A percentile compares a stretch with the other conserved stretches of the same genome.
phyloP scores from a whole-genome alignment of 331 rosid genomes.

The Pyracantha coccinea region DNA sequence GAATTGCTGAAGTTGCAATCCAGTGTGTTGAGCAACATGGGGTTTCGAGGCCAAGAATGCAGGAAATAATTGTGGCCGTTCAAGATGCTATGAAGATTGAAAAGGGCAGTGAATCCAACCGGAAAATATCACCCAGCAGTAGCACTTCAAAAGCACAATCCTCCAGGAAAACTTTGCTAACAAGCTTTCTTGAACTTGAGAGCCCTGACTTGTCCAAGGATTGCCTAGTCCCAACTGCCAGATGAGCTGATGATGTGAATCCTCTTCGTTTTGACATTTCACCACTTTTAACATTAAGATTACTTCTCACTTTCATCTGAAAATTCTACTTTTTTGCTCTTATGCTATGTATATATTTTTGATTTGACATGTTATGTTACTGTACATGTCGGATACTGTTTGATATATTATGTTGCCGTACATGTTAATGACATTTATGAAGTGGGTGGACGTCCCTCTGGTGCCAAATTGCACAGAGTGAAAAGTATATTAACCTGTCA shows the following conservation, averaged over 20 bases:
- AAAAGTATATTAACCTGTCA: not conserved
- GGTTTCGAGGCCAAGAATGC: constrained; percentile 89
- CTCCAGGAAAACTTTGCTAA: constrained; percentile 80
- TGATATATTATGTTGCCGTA: no score
- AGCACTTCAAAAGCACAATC: constrained; percentile 51
- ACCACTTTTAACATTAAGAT: not conserved
- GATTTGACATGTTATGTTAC: no score
- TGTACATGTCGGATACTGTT: no score
- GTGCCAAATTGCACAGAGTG: not conserved
- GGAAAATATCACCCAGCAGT: constrained; percentile 38
- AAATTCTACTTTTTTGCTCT: no score
- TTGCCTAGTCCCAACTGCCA: constrained; percentile 66
- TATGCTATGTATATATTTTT: no score
- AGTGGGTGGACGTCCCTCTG: not conserved
- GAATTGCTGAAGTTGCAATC: constrained; percentile 76
- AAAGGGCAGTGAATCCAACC: constrained; percentile 40
- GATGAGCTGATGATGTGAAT: constrained; percentile 20
- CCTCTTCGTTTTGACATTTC: not conserved
- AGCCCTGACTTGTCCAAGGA: constrained; percentile 67
- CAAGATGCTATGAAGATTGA: constrained; percentile 87
- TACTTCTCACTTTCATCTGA: not conserved
- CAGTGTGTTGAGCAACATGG: constrained; percentile 88
- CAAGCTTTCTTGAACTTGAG: constrained; percentile 89
- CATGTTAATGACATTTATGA: not conserved
- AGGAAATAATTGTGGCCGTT: constrained; percentile 80